Evolutionary conservation across 2,329 filamentous ascomycete species (phyloP).

Genomic region (Cyphellophora europaea): DNA sequence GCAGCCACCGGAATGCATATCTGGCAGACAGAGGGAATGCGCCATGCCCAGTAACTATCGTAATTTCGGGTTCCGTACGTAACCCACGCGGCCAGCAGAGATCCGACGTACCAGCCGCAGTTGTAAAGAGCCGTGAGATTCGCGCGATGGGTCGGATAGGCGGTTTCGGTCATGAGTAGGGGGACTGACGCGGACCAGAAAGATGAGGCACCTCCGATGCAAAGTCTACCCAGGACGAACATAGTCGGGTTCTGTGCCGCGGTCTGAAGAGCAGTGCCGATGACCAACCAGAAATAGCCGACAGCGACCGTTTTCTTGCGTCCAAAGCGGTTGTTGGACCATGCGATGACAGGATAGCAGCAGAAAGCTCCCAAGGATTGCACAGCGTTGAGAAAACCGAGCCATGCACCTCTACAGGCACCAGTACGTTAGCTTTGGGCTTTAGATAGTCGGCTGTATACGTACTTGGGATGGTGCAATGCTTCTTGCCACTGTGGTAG

Average conservation of each 20-base stretch:
- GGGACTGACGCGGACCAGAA: slow-evolving; percentile 30
- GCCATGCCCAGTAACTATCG: slow-evolving; percentile 41
- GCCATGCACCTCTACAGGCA: not conserved
- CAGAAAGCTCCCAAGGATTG: slow-evolving; percentile 37
- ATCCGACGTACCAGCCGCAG: slow-evolving; percentile 43
- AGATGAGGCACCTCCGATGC: slow-evolving; percentile 53
- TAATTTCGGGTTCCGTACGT: slow-evolving; percentile 35
- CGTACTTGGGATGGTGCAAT: slow-evolving; percentile 26
- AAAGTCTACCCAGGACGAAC: slow-evolving; percentile 51
- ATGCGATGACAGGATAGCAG: slow-evolving; percentile 36
- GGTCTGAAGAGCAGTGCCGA: slow-evolving; percentile 28
- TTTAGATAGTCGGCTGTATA: slow-evolving; percentile 32
- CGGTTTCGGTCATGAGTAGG: slow-evolving; percentile 33
- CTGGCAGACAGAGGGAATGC: slow-evolving; percentile 58
- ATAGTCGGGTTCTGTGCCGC: slow-evolving; percentile 22
- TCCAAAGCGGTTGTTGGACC: slow-evolving; percentile 39
- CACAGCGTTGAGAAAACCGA: slow-evolving; percentile 6
- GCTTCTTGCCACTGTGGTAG: slow-evolving; percentile 14
- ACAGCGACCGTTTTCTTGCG: slow-evolving; percentile 37
- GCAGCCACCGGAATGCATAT: slow-evolving; percentile 51
- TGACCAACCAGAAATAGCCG: slow-evolving; percentile 36
- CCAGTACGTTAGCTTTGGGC: too few species aligned
- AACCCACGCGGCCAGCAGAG: slow-evolving; percentile 39
- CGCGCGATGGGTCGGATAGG: slow-evolving; percentile 38
- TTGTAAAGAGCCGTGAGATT: slow-evolving; percentile 42